A percentile compares a stretch with the other conserved stretches of the same genome.
Evolutionary conservation across 768 basidiomycete species (phyloP).

Genomic region (Kwoniella mangroviensis): DNA sequence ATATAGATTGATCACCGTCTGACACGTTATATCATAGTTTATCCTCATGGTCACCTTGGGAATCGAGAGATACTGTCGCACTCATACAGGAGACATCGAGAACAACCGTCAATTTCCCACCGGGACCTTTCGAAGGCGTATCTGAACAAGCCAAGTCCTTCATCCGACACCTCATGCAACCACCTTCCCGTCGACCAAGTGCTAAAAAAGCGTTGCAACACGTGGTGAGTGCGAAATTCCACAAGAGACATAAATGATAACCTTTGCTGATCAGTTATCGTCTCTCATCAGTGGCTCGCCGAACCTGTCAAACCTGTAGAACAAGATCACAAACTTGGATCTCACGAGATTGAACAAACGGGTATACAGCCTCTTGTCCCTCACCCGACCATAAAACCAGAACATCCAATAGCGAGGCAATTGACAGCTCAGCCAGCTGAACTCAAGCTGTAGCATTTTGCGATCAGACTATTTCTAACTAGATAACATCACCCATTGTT

Average conservation of each 20-base stretch:
- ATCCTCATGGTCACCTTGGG: conserved; percentile 42
- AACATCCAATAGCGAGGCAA: conserved; percentile 15
- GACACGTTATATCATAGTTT: conserved; percentile 17
- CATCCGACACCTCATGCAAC: conserved; percentile 24
- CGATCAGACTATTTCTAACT: background rate
- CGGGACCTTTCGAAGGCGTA: conserved; percentile 36
- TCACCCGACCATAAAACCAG: conserved; percentile 11
- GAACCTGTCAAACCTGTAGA: background rate
- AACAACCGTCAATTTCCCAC: conserved; percentile 27
- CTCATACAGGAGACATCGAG: conserved; percentile 36
- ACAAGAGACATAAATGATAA: background rate
- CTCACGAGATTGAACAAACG: conserved; percentile 1
- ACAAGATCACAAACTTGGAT: conserved; percentile 15
- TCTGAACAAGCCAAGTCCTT: conserved; percentile 35
- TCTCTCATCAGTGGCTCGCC: conserved; percentile 14
- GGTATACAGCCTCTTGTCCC: conserved; percentile 1
- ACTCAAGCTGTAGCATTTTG: background rate
- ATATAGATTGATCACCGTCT: background rate
- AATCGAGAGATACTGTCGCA: conserved; percentile 25
- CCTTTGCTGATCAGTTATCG: background rate
- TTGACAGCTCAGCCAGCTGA: conserved; percentile 14
- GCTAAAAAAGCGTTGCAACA: conserved; percentile 27
- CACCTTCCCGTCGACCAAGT: conserved; percentile 24
- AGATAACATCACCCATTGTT: background rate
- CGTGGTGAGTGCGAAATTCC: conserved; percentile 16